Evolutionary conservation across 225 moss, liverwort and hornwort species (phyloP).

Genomic region (Pseudisothecium myosuroides): DNA sequence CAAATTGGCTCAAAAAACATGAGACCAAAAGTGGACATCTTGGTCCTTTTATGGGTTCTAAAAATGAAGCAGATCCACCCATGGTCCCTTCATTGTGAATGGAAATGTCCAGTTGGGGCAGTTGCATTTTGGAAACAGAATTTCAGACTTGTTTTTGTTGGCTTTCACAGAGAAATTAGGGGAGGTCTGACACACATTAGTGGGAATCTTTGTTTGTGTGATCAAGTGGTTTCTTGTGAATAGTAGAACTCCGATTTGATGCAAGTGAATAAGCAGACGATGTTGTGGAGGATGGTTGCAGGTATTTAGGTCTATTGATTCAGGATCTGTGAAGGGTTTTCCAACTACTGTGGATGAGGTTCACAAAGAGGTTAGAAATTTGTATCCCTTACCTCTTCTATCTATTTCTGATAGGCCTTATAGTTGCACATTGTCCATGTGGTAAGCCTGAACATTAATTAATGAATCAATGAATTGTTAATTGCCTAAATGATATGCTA

Average conservation of each 20-base stretch:
- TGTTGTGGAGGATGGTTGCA: not conserved
- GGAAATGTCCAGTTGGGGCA: not conserved
- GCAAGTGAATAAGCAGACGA: not conserved
- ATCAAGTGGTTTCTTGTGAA: not conserved
- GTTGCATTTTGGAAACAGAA: not conserved
- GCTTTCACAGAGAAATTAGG: not conserved
- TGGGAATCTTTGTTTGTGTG: not conserved
- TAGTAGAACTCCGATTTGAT: not conserved
- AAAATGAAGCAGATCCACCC: not conserved
- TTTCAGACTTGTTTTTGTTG: not conserved
- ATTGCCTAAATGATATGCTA: not conserved
- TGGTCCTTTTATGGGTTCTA: not conserved
- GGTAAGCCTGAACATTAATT: not conserved
- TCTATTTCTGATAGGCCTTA: not conserved
- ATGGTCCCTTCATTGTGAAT: not conserved
- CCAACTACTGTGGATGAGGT: slow-evolving; percentile 24
- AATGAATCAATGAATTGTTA: not conserved
- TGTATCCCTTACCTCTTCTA: no score
- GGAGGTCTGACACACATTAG: not conserved
- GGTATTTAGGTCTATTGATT: slow-evolving; percentile 42
- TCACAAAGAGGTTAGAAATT: slow-evolving; percentile 15
- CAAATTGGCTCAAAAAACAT: not conserved
- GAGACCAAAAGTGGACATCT: not conserved
- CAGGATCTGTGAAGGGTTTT: slow-evolving; percentile 48
- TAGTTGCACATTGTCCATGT: not conserved